A percentile compares a stretch with the other conserved stretches of the same genome.
Conservation (phyloP, 1,284 basidiomycete genomes). For the Fomitopsis pinicola region DNA sequence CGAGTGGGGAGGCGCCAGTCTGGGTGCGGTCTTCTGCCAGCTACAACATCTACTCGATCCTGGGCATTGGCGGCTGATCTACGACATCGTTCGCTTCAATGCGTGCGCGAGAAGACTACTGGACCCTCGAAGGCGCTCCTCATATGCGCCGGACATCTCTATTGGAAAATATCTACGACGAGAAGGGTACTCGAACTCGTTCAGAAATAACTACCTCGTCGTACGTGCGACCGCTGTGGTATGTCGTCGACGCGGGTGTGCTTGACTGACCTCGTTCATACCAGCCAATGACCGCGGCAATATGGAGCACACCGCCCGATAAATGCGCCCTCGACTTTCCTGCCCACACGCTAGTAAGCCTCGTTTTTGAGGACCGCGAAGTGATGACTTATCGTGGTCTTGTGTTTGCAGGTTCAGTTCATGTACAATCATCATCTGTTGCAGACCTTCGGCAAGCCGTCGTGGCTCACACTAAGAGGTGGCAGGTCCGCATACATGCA, state of each 20-base stretch:
- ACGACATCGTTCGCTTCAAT: conserved; percentile 79
- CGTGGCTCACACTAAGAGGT: conserved; percentile 74
- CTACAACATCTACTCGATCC: conserved; percentile 57
- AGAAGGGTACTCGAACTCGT: conserved; percentile 65
- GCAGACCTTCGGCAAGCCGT: conserved; percentile 70
- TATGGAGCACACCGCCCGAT: conserved; percentile 80
- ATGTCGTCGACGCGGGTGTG: not conserved
- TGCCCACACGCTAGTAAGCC: conserved; percentile 57
- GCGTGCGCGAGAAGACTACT: conserved; percentile 52
- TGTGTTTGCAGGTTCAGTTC: conserved; percentile 48
- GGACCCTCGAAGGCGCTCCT: conserved; percentile 9
- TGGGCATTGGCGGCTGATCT: conserved; percentile 71
- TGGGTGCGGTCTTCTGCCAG: conserved; percentile 66
- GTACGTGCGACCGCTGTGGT: conserved; percentile 36
- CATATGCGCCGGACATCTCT: conserved; percentile 38
- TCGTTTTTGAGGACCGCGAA: not conserved
- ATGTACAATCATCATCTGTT: conserved; percentile 80
- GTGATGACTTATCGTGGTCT: not conserved
- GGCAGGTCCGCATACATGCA: conserved; percentile 48
- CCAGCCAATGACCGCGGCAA: conserved; percentile 78
- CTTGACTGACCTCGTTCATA: conserved; percentile 1
- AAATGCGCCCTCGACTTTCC: conserved; percentile 73
- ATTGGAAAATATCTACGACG: conserved; percentile 69
- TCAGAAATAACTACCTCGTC: conserved; percentile 77
- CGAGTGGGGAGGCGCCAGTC: conserved; percentile 72